Evolutionary conservation across 208 protist genomes (phyloP), one percentile per base, ranked within the genome.

Genomic region (Leishmania mexicana): DNA sequence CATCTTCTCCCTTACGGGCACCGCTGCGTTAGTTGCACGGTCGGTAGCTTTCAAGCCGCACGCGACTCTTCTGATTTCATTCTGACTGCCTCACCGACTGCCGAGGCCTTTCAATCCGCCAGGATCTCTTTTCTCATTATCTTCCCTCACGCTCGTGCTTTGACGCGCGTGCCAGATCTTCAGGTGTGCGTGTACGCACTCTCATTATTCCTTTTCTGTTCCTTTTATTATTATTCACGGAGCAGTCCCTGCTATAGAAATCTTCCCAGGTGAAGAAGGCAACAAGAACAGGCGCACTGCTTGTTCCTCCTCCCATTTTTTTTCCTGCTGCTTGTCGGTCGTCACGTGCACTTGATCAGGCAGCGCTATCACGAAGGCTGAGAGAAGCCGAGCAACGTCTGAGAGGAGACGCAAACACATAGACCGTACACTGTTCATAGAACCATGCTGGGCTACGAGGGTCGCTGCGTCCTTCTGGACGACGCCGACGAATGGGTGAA

Each of bases 401-500:
- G 35, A 31, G 70, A 35, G 28, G 1, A 31, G 38, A 54, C 11
- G 28, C 21, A 54, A 19, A 38, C 38, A 3, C 7, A 74, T n/a
- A 72, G 42, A 40, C 51, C 28, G 10, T 67, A 31, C 28, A 68
- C 28, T 31, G 38, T 78, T 21, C 73, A 45, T 76, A 57, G 31
- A 76, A 86, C 40, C 53, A 90, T 90, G 87, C 79, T 86, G 72
- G 83, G 77, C 42, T 84, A 81, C 51, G 80, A 80, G 21, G 67
- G 79, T 57, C 62, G 81, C 31, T 76, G 80, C 31, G 68, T 83
- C 51, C 76, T 88, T 49, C 40, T 93, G 38, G 88, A 91, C 47
- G 86, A 92, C 80, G 87, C 87, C n/a, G 89, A 93, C 47, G 92
- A 94, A 76, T 97, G 93, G 93, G 81, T 92, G 1, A 95, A 95